Base-by-base conservation (phyloP, 805 yeast species). In the Candida tibetensis region DNA sequence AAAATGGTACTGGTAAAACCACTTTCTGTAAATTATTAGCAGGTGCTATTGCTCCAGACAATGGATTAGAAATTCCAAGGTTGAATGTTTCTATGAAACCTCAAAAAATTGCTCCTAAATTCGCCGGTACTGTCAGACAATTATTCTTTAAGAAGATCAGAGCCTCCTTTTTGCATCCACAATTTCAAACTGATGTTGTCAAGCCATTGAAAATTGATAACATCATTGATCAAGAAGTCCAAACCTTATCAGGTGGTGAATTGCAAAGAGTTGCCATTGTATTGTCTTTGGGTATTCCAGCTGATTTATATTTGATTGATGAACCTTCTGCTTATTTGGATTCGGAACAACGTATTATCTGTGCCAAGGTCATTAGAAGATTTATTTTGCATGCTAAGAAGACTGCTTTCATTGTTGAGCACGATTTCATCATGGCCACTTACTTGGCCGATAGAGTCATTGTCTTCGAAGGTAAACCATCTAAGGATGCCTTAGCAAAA, bases 391-490 rank as follows among this genome's bases (percentile, higher is more conserved):
- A 93, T 63, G 80, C 96, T 53, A 90, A 91, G 76, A 93, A 91
- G 77, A 91, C 98, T 32, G 99, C 99, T n/a, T 93, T 93, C 65
- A 76, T 93, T 55, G 99, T 93, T 42, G 99, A 93, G 82, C 99
- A 93, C 81, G 99, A 93, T 79, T 93, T 93, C 79, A 93, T 93
- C 74, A 93, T 93, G 99, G 98, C 99, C 49, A 93, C 99, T 13
- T 93, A 93, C 65, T 78, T 93, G 75, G 99, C 99, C 47, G 99
- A 93, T 70, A 81, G 95, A 60, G 99, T 93, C 55, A 91, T 93
- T 78, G 98, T 93, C 40, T 93, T 91, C 58, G 99, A 93, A 67
- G 99, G 99, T 66, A 57, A 69, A 48, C 98, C 99, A 38, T 88
- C 98, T 18, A 76, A 77, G 61, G 74, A 82, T 50, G 91, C 99